Base-by-base conservation (phyloP, 1,139 yeast species). In the Scheffersomyces insectosa region DNA sequence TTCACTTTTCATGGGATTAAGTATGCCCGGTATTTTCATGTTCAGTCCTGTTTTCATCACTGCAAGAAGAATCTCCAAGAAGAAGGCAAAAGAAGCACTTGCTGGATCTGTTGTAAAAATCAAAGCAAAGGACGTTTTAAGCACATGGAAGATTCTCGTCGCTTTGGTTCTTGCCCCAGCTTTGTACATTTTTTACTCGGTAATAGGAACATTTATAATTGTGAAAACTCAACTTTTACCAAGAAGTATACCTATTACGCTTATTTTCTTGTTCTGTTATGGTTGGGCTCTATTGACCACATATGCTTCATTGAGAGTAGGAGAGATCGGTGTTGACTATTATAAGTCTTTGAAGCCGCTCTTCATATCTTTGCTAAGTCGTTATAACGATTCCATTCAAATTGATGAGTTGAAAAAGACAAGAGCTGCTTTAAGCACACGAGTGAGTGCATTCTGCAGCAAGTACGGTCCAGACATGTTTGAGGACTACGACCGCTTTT, bases 101-200 rank as follows among this genome's bases (percentile, higher is more conserved):
- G 91, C 90, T n/a, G 84, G 80, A 6, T 89, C 97, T 0, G 79
- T 89, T 1, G 99, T 93, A 29, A 93, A 93, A 62, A 85, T 93
- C 50, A 82, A 83, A 56, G 99, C 96, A 23, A 84, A 85, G 46
- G 99, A 93, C 63, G 97, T 93, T 15, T 45, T 52, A 42, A 50
- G 55, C 8, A 50, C 55, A 1, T 52, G 79, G 79, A 73, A 73
- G 49, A 72, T 72, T 6, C 52, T 73, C 35, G 78, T 73, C 20
- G 78, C 78, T 0, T 56, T 73, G 45, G 74, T 66, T 1, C 55
- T 72, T 36, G 79, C 79, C 0, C 79, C 79, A 3, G 57, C 63
- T 36, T 60, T 73, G 32, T 73, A 73, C 49, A 64, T 69, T 6
- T 69, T 72, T 43, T 73, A 70, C 55, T 70, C 77, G 1, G 52